A percentile compares a stretch with the other conserved stretches of the same genome.
Evolutionary conservation across 1,284 basidiomycete genomes (phyloP).

Genomic region (Coniophora puteana): DNA sequence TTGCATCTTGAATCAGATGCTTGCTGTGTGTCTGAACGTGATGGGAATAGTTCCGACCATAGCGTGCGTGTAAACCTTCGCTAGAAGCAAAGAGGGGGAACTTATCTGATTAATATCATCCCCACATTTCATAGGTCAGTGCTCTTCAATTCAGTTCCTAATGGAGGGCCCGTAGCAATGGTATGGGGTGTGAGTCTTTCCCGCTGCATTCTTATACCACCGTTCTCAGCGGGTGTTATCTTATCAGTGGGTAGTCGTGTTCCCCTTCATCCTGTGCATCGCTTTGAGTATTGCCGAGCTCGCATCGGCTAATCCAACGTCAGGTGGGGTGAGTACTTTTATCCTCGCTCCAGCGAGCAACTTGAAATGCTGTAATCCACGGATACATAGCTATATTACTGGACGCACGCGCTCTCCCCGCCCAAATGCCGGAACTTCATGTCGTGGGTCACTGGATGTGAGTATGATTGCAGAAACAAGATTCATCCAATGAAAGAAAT

Average conservation of each 20-base stretch:
- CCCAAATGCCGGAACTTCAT: conserved; percentile 29
- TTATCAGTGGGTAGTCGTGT: conserved; percentile 36
- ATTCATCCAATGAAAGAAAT: too few species aligned
- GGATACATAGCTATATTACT: conserved; percentile 30
- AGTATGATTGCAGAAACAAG: conserved; percentile 6
- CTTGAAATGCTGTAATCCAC: neutral
- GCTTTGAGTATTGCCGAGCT: conserved; percentile 71
- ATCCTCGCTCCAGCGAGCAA: too few species aligned
- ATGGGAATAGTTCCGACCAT: too few species aligned
- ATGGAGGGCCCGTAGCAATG: conserved; percentile 45
- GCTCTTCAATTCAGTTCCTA: conserved; percentile 36
- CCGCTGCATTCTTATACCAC: neutral
- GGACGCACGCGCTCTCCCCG: conserved; percentile 34
- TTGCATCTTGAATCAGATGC: too few species aligned
- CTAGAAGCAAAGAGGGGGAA: too few species aligned
- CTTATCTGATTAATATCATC: too few species aligned
- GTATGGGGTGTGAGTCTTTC: conserved; percentile 39
- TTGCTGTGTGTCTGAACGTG: too few species aligned
- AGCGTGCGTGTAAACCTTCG: too few species aligned
- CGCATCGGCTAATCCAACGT: conserved; percentile 66
- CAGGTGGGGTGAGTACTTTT: conserved; percentile 28
- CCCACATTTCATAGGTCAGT: conserved; percentile 34
- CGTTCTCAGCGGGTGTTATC: neutral
- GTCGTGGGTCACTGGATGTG: conserved; percentile 40
- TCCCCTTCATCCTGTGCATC: conserved; percentile 55